Evolutionary conservation across 108 stramenopile species (phyloP).

Genomic region (Poteriospumella lacustris): DNA sequence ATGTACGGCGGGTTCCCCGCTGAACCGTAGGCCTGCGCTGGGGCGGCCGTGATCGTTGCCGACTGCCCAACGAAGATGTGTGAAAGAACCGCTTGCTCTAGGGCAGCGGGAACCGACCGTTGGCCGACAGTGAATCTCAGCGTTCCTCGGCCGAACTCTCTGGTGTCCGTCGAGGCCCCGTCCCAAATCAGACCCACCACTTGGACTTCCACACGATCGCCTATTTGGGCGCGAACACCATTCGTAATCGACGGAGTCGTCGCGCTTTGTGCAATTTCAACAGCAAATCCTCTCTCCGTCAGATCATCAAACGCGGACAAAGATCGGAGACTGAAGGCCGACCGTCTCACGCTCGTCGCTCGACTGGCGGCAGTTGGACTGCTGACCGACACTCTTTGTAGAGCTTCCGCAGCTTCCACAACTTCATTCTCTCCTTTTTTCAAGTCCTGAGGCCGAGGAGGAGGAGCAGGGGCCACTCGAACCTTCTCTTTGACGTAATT

Average conservation of each 20-base stretch:
- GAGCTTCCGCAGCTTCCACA: background rate
- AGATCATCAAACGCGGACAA: background rate
- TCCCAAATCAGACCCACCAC: background rate
- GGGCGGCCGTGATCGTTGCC: background rate
- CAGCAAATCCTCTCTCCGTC: background rate
- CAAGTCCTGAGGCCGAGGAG: background rate
- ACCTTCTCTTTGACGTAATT: slow-evolving; percentile 4
- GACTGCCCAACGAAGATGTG: background rate
- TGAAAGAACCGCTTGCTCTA: background rate
- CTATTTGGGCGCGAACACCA: background rate
- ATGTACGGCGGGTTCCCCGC: background rate
- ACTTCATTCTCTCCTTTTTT: background rate
- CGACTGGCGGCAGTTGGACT: background rate
- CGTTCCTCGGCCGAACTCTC: background rate
- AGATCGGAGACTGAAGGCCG: background rate
- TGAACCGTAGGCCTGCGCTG: background rate
- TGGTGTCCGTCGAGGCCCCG: background rate
- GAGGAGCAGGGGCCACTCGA: background rate
- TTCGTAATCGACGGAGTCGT: background rate
- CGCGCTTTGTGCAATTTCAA: background rate
- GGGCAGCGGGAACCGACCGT: background rate
- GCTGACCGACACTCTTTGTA: background rate
- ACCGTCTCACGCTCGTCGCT: background rate
- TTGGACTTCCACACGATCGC: background rate
- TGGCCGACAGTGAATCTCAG: background rate